Conservation (phyloP, 176 grass and related monocot genomes). For the Echinochloa phyllopogon region DNA sequence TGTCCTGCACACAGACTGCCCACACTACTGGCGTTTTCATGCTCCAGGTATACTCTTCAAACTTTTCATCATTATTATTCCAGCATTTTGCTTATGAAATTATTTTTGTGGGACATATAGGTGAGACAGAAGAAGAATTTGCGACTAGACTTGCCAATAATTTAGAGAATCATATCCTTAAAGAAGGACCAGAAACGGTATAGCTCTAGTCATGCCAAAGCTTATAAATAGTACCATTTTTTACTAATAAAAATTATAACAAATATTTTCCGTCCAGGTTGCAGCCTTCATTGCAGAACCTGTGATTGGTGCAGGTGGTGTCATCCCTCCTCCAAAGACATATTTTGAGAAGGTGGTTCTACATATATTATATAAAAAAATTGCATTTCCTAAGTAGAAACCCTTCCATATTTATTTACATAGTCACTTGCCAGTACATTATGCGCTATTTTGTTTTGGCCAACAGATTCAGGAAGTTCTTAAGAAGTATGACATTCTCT, state of each 20-base stretch:
- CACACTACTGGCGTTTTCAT: slow-evolving; percentile 89
- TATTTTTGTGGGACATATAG: slow-evolving; percentile 35
- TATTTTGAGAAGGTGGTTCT: slow-evolving; percentile 86
- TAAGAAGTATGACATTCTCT: slow-evolving; percentile 86
- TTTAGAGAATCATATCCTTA: slow-evolving; percentile 93
- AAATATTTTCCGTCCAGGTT: slow-evolving; percentile 49
- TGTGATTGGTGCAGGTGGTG: slow-evolving; percentile 91
- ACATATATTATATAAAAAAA: background rate
- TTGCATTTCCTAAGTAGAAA: background rate
- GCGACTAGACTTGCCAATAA: slow-evolving; percentile 73
- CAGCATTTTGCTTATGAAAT: background rate
- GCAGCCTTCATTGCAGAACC: slow-evolving; percentile 96
- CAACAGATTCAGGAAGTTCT: slow-evolving; percentile 77
- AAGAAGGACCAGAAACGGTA: slow-evolving; percentile 94
- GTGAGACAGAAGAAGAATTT: slow-evolving; percentile 91
- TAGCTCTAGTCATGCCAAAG: background rate
- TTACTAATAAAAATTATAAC: no score
- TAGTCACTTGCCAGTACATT: background rate
- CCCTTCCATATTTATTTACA: no score
- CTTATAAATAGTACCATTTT: no score
- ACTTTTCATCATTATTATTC: background rate
- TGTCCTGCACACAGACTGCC: slow-evolving; percentile 83
- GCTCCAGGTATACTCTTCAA: slow-evolving; percentile 56
- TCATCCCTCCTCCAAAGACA: slow-evolving; percentile 77
- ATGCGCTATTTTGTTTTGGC: background rate